Conservation (phyloP, 805 yeast genomes). For the Lipomyces spencermartinsiae region DNA sequence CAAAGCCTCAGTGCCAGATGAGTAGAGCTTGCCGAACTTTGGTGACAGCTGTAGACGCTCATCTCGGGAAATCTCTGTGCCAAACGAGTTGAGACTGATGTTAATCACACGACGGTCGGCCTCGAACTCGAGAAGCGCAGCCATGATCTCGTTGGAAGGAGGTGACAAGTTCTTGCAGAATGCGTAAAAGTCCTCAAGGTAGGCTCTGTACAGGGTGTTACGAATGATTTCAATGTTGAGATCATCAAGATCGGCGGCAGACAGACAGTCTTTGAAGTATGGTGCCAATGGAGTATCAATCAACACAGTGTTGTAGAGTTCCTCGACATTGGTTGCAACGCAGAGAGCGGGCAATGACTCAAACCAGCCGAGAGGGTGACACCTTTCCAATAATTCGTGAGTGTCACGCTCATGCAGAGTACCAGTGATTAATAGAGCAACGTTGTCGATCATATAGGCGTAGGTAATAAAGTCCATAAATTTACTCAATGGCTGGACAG, state of each 20-base stretch:
- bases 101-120: constrained; percentile 95
- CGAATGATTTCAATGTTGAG: constrained; percentile 93
- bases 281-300: constrained; percentile 98
- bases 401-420: constrained; percentile 94
- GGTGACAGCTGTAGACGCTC: constrained; percentile 80
- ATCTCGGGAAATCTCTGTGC: constrained; percentile 75
- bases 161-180: constrained; percentile 70
- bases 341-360: constrained; percentile 95
- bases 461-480: constrained; percentile 93
- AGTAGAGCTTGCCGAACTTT: constrained; percentile 78
- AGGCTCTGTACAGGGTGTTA: constrained; percentile 89
- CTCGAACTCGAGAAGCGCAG: constrained; percentile 78
- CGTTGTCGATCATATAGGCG: constrained; percentile 98
- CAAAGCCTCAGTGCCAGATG: constrained; percentile 67
- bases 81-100: constrained; percentile 87
- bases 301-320: constrained; percentile 88
- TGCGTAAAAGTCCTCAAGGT: constrained; percentile 80
- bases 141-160: constrained; percentile 86
- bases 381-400: constrained; percentile 82
- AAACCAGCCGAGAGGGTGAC: constrained; percentile 98
- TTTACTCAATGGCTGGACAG: constrained; percentile 77
- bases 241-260: constrained; percentile 85
- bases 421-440: constrained; percentile 93
- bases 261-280: constrained; percentile 86
- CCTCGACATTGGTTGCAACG: constrained; percentile 92